Percentiles rank a stretch among this genome's conserved stretches.
Conservation (phyloP, 1,284 basidiomycete species). For the Ceratobasidium sp. region DNA sequence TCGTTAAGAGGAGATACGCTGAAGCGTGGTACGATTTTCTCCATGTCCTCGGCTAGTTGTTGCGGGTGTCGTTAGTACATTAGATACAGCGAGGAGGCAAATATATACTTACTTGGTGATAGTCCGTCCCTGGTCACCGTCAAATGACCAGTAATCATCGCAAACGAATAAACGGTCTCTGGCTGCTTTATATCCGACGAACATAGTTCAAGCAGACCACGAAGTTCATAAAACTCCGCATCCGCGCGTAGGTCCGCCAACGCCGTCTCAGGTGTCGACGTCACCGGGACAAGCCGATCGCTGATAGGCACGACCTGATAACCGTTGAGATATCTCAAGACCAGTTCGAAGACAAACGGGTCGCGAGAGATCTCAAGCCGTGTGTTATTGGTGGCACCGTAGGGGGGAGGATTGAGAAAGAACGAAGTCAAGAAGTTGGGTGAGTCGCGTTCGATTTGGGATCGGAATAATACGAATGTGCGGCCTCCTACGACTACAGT, state of each 20-base stretch:
- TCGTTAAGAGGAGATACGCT: neutral
- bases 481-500: neutral
- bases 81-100: neutral
- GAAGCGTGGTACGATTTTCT: neutral
- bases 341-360: neutral
- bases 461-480: neutral
- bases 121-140: neutral
- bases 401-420: neutral
- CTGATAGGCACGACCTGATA: slow-evolving; percentile 1
- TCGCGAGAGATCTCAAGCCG: slow-evolving; percentile 5
- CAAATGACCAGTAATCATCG: neutral
- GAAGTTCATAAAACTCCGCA: slow-evolving; percentile 17
- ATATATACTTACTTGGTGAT: neutral
- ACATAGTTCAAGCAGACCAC: neutral
- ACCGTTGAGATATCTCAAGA: slow-evolving; percentile 16
- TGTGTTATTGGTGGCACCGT: neutral
- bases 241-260: neutral
- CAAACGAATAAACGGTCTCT: neutral
- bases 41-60: neutral
- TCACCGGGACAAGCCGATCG: neutral
- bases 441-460: slow-evolving; percentile 16
- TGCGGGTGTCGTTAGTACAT: neutral
- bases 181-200: neutral
- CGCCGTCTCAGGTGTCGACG: neutral
- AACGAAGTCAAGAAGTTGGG: slow-evolving; percentile 18